Base-by-base conservation (phyloP, 345 rosid genomes). In the Eucalyptus erythrocorys region DNA sequence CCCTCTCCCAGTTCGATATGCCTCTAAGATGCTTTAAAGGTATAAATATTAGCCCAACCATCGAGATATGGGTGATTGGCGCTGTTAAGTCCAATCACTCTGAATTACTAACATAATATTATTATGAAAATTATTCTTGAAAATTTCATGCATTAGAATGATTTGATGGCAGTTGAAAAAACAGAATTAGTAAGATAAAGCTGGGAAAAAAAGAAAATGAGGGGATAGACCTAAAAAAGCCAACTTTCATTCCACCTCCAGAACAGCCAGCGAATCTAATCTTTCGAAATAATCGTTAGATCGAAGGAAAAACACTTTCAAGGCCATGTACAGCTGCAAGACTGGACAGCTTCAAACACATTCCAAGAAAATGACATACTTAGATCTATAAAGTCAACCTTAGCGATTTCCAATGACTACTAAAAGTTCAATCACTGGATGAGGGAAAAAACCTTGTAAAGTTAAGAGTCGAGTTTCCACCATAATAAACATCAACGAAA, bases 1-100 rank as follows among this genome's bases (percentile, higher is more conserved):
- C 59, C 98, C 99, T 87, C 93, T 92, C 88, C 99, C 99, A 87
- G 97, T 95, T 89, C 98, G 99, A 93, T 97, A 96, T 53, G 99
- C 98, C 22, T 96, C 98, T 90, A 97, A 93, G 89, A 97, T 95
- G 92, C 99, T 97, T 84, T 86, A 89, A 87, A 88, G 22, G 91
- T 48, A 71, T 47, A 90, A 32, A 76, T 21, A 76, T 76, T 76
- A 76, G 84, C 84, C 84, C 84, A 22, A 21, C 47, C 27, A 21
- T 40, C 21, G 84, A 76, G 16, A 76, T 21, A 76, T 12, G 15
- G 7, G 30, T 40, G 14, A 76, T 76, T 40, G 47, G 47, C 47
- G 8, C 84, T 76, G 42, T 76, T 40, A 4, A 40, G 84, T 76
- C 84, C 47, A 76, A 43, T 76, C 84, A 76, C 14, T 40, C 27